Conservation (phyloP, 805 yeast species). For the Monosporozyma servazzii region DNA sequence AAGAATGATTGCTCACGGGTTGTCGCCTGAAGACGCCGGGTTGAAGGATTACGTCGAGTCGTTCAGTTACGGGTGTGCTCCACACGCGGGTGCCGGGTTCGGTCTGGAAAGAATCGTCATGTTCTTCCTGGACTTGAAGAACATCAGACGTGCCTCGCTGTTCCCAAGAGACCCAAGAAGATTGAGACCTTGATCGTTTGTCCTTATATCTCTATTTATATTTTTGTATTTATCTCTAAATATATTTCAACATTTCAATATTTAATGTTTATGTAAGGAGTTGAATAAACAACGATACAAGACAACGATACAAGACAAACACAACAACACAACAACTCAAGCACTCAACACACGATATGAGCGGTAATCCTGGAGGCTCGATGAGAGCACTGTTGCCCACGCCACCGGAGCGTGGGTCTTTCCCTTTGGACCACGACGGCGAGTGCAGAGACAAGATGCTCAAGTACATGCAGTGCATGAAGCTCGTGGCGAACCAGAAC, state of each 20-base stretch:
- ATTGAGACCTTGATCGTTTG: slow-evolving; percentile 56
- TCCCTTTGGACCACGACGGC: slow-evolving; percentile 82
- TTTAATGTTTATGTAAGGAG: background rate
- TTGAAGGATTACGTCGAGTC: slow-evolving; percentile 86
- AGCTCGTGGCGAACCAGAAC: slow-evolving; percentile 67
- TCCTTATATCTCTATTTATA: background rate
- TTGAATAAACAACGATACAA: background rate
- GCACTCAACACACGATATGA: too few species aligned
- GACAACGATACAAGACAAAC: background rate
- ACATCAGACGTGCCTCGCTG: slow-evolving; percentile 95
- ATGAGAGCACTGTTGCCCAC: slow-evolving; percentile 57
- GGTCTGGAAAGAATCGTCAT: slow-evolving; percentile 97
- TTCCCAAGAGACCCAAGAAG: slow-evolving; percentile 99
- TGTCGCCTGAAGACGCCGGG: slow-evolving; percentile 75
- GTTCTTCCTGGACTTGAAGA: slow-evolving; percentile 95
- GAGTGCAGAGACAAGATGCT: slow-evolving; percentile 76
- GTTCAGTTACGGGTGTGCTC: slow-evolving; percentile 90
- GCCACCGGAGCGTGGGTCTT: slow-evolving; percentile 95
- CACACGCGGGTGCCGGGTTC: slow-evolving; percentile 99
- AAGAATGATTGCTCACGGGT: slow-evolving; percentile 76
- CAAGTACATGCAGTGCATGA: slow-evolving; percentile 68
- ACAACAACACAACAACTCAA: too few species aligned
- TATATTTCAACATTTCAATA: background rate
- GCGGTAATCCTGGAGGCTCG: slow-evolving; percentile 41
- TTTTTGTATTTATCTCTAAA: background rate